These are phyloP conservation scores for Calonectria ilicicola DNA, from an alignment of 2,329 filamentous ascomycete genomes.

Conservation along the genomic window DNA sequence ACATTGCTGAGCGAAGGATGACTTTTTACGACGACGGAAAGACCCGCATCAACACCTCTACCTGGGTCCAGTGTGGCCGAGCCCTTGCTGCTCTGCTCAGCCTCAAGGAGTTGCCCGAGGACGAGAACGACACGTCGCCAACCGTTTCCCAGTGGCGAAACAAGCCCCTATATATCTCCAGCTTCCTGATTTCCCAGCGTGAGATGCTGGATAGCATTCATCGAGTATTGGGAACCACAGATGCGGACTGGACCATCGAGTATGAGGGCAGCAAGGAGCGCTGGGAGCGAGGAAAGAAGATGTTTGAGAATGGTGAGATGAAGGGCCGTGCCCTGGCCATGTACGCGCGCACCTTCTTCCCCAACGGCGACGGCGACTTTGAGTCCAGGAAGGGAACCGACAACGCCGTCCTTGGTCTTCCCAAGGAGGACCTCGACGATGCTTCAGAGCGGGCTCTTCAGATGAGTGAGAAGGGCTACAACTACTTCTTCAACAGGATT, in stretches of 20 bases:
- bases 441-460: slow-evolving; percentile 62
- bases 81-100: slow-evolving; percentile 64
- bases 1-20: slow-evolving; percentile 55
- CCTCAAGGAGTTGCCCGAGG: slow-evolving; percentile 59
- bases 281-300: slow-evolving; percentile 59
- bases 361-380: slow-evolving; percentile 55
- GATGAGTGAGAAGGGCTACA: slow-evolving; percentile 45
- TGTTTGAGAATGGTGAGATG: slow-evolving; percentile 54
- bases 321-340: slow-evolving; percentile 62
- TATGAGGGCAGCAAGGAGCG: slow-evolving; percentile 60
- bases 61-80: slow-evolving; percentile 68
- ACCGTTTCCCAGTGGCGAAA: slow-evolving; percentile 53
- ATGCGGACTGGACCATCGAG: slow-evolving; percentile 63
- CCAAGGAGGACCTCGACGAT: slow-evolving; percentile 69
- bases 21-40: slow-evolving; percentile 69
- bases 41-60: slow-evolving; percentile 67
- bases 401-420: slow-evolving; percentile 68
- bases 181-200: slow-evolving; percentile 69
- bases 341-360: slow-evolving; percentile 68
- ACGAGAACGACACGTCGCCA: slow-evolving; percentile 44
- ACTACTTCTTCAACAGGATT: slow-evolving; percentile 35
- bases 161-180: slow-evolving; percentile 62
- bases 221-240: slow-evolving; percentile 67
- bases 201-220: slow-evolving; percentile 74
- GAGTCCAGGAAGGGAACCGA: slow-evolving; percentile 49